Base-by-base conservation (phyloP, 805 yeast genomes). In the Nematodospora valgi region DNA sequence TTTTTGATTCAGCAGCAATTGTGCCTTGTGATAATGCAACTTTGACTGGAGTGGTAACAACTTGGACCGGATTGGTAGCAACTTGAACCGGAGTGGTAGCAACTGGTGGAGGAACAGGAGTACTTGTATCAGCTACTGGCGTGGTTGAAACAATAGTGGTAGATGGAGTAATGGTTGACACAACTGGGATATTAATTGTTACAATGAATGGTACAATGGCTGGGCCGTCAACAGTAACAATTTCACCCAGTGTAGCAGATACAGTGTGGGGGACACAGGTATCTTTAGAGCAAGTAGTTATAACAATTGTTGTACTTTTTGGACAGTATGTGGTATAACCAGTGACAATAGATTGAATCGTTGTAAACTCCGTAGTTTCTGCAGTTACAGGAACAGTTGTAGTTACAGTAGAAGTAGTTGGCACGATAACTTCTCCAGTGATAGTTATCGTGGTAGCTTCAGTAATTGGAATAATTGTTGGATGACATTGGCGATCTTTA, bases 181-280 rank as follows among this genome's bases (percentile, higher is more conserved):
- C n/a, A 55, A 61, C 49, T 46, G 76, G 67, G 48, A 75, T 52
- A 50, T 86, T 7, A 25, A 20, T 5, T 8, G 26, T 15, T 8
- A 6, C 8, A 26, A 26, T 11, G 7, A 26, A 10, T 23, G 14
- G 32, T 10, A 9, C 8, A 23, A 21, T 12, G 17, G 22, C 34
- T 55, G 87, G 87, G 70, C 83, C 79, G 50, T 91, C 81, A 72
- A 83, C 72, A 56, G 89, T 83, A 51, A 84, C 59, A 46, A 89
- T 83, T 56, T 88, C 80, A 41, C 88, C 76, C 49, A 56, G 78
- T 38, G 86, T 74, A 53, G 79, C 86, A 44, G 81, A 74, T 73
- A 75, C 70, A 51, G 87, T 80, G 55, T 54, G 54, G 7, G 44
- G 44, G 20, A 27, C 22, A 39, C 45, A 45, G 16, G 27, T 25